Evolutionary conservation across 2,329 filamentous ascomycete genomes (phyloP).

Genomic region (Aspergillus cejpii): DNA sequence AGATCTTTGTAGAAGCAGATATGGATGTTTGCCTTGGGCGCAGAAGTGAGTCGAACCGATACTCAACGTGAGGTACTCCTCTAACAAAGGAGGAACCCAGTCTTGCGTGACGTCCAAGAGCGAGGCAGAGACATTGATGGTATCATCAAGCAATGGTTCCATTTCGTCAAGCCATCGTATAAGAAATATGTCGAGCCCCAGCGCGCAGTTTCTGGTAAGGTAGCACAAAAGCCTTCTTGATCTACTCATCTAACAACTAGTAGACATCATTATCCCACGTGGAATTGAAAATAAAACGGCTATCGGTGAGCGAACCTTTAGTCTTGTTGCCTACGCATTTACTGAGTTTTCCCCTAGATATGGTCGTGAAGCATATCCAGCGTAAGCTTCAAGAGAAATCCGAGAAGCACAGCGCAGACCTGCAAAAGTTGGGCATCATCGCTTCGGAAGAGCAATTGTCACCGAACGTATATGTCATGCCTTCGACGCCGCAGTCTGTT

Average conservation of each 20-base stretch:
- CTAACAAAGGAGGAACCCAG: constrained; percentile 41
- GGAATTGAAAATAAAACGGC: constrained; percentile 93
- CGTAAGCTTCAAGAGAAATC: constrained; percentile 84
- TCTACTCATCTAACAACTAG: constrained; percentile 11
- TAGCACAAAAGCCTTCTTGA: too few species aligned
- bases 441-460: constrained; percentile 67
- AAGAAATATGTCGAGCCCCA: constrained; percentile 91
- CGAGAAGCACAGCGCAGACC: constrained; percentile 67
- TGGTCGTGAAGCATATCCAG: constrained; percentile 91
- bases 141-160: constrained; percentile 97
- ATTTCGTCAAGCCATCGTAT: constrained; percentile 93
- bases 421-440: constrained; percentile 67
- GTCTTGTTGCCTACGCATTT: neutral
- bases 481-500: constrained; percentile 69
- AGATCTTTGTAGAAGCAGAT: constrained; percentile 95
- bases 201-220: constrained; percentile 68
- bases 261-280: constrained; percentile 87
- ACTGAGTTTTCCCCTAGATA: constrained; percentile 48
- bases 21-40: constrained; percentile 86
- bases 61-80: neutral
- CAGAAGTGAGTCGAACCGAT: constrained; percentile 55
- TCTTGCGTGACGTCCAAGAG: constrained; percentile 80
- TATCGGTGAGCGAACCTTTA: constrained; percentile 47
- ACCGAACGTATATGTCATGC: constrained; percentile 64
- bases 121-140: constrained; percentile 88